These are phyloP conservation scores for Claviceps cyperi DNA, from an alignment of 2,329 filamentous ascomycete genomes.

Conservation along the genomic window DNA sequence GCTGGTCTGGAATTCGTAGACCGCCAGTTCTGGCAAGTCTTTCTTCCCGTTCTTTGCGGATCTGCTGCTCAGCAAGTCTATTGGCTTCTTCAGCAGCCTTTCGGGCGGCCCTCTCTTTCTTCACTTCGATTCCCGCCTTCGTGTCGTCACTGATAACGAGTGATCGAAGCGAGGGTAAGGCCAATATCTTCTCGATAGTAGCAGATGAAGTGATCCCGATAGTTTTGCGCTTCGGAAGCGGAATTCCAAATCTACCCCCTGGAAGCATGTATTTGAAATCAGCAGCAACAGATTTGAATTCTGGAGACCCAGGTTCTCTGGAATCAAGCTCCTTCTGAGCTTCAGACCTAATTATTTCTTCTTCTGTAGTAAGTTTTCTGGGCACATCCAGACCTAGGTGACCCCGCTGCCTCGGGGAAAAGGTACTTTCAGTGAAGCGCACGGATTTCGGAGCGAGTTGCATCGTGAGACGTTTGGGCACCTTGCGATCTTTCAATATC, in stretches of 20 bases:
- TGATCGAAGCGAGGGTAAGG: slow-evolving; percentile 12
- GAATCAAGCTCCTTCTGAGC: background rate
- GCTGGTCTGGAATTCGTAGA: slow-evolving; percentile 15
- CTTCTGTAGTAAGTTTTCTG: slow-evolving; percentile 4
- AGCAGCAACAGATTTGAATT: background rate
- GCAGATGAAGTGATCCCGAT: slow-evolving; percentile 6
- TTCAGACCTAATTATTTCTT: background rate
- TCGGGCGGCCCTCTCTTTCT: slow-evolving; percentile 9
- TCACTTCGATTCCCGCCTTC: slow-evolving; percentile 6
- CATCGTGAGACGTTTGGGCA: slow-evolving; percentile 14
- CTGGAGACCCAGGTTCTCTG: background rate
- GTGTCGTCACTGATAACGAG: slow-evolving; percentile 17
- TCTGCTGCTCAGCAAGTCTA: slow-evolving; percentile 13
- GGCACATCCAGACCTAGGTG: slow-evolving; percentile 15
- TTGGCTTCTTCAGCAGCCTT: slow-evolving; percentile 14
- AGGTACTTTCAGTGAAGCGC: slow-evolving; percentile 16
- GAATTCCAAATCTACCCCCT: background rate
- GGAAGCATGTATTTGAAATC: background rate
- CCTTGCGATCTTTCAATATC: slow-evolving; percentile 16
- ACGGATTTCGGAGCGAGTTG: slow-evolving; percentile 14
- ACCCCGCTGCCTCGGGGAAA: slow-evolving; percentile 13
- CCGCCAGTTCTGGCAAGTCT: slow-evolving; percentile 17
- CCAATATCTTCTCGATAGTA: slow-evolving; percentile 14
- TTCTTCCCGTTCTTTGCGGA: slow-evolving; percentile 7
- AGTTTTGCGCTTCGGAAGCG: background rate